Evolutionary conservation across 1,139 yeast species (phyloP), one percentile per base, ranked within the genome.

Genomic region (Saccharomyces hybrid): DNA sequence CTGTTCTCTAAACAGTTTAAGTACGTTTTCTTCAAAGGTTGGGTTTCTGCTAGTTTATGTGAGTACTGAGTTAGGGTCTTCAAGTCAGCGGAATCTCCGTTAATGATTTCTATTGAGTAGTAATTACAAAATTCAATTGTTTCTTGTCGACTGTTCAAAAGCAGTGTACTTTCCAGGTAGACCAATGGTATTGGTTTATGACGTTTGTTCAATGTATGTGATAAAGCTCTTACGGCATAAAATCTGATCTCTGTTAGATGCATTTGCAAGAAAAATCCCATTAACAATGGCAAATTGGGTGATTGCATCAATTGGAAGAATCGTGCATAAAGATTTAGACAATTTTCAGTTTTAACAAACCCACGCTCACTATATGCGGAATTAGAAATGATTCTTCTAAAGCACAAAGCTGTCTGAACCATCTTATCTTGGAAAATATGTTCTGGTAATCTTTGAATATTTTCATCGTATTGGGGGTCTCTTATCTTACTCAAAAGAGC

Each of bases 391-490:
- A 88, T 65, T 24, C 81, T 79, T 59, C 97, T 78, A 54, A 93
- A 73, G 64, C 79, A 78, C 48, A 91, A 68, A 0, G 96, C 96
- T 27, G 82, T 67, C 64, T 86, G 93, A 4, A 95, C 82, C n/a
- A 75, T 67, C 0, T 74, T 73, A 62, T 86, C 78, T 21, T 78
- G 68, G 48, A 83, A 76, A 2, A 93, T 75, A 1, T 75, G 66
- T 3, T 62, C 58, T 0, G 98, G 96, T 44, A 91, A 71, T 8
- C 75, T 75, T 67, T 89, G 96, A 7, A 87, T 70, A 59, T 82
- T 88, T 56, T 90, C 76, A 61, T 88, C 96, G 48, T 88, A 73
- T 64, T 90, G 98, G 0, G 95, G 85, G 66, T 93, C 98, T 61
- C 88, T 76, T 7, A 88, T 72, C 62, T 89, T 95, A 64, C 93